phyloP scores from a whole-genome alignment of 2,329 filamentous ascomycete genomes.

The Rutstroemia sydowiana region DNA sequence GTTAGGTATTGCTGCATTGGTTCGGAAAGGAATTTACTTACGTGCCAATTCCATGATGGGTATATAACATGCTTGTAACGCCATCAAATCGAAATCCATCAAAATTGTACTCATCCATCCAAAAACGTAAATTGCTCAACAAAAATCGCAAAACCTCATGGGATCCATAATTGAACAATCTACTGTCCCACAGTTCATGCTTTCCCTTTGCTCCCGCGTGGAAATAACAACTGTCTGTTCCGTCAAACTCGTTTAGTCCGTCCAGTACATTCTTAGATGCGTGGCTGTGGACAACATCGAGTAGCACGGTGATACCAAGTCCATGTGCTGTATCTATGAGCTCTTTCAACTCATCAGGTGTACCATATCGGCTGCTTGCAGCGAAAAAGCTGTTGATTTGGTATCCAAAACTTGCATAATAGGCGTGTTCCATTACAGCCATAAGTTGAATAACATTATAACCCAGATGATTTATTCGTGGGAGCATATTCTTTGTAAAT shows the following conservation, averaged over 20 bases:
- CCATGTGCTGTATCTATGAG: slow-evolving; percentile 91
- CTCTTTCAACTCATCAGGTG: slow-evolving; percentile 92
- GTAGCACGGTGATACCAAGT: slow-evolving; percentile 80
- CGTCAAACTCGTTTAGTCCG: slow-evolving; percentile 92
- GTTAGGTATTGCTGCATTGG: slow-evolving; percentile 12
- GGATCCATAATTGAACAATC: slow-evolving; percentile 92
- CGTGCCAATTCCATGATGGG: slow-evolving; percentile 94
- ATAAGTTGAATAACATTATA: slow-evolving; percentile 99
- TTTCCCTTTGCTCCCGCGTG: slow-evolving; percentile 76
- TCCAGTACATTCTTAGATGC: slow-evolving; percentile 96
- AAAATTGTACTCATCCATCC: slow-evolving; percentile 98
- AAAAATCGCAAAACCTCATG: slow-evolving; percentile 96
- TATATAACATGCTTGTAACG: slow-evolving; percentile 96
- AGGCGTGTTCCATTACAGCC: slow-evolving; percentile 99
- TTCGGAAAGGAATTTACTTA: slow-evolving; percentile 41
- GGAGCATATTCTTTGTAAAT: slow-evolving; percentile 87
- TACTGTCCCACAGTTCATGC: slow-evolving; percentile 93
- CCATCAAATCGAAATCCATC: slow-evolving; percentile 98
- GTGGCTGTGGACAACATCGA: slow-evolving; percentile 96
- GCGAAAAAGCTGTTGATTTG: slow-evolving; percentile 99
- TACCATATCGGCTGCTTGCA: slow-evolving; percentile 88
- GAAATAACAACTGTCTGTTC: slow-evolving; percentile 92
- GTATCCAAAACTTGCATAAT: slow-evolving; percentile 98
- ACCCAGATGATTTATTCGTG: slow-evolving; percentile 79
- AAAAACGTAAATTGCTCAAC: slow-evolving; percentile 90